A percentile compares a stretch with the other conserved stretches of the same genome.
These are phyloP conservation scores for Aspergillus sp. DNA, from an alignment of 2,329 filamentous ascomycete genomes.

Conservation along the genomic window DNA sequence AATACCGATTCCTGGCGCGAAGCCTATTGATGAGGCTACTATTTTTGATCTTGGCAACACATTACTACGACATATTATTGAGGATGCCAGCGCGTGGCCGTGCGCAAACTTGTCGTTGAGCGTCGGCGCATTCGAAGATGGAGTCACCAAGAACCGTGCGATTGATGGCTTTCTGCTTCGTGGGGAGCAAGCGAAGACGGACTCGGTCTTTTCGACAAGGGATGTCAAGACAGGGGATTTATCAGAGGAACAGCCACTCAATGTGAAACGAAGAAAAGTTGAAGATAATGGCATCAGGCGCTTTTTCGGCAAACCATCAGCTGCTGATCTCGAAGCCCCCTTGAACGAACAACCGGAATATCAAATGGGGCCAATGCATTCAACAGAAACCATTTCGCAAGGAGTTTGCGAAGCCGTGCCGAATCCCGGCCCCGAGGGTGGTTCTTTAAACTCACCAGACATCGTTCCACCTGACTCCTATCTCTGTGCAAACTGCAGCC, in stretches of 20 bases:
- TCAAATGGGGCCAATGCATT: background rate
- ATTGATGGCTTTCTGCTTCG: conserved; percentile 81
- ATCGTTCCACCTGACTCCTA: conserved; percentile 19
- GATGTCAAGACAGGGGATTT: conserved; percentile 9
- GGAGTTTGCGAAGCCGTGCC: background rate
- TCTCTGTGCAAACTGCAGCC: conserved; percentile 61
- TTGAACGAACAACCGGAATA: background rate
- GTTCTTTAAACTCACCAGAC: background rate
- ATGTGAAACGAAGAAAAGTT: conserved; percentile 41
- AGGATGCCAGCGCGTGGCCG: conserved; percentile 77
- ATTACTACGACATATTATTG: conserved; percentile 68
- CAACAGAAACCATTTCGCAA: background rate
- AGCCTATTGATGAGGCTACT: conserved; percentile 61
- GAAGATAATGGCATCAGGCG: conserved; percentile 50
- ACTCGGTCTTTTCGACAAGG: conserved; percentile 19
- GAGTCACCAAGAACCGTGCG: conserved; percentile 71
- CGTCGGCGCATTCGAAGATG: conserved; percentile 88
- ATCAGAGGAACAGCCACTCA: conserved; percentile 9
- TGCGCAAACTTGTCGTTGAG: conserved; percentile 84
- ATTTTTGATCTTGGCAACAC: conserved; percentile 71
- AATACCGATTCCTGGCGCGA: conserved; percentile 69
- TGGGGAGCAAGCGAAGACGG: conserved; percentile 50
- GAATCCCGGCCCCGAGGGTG: background rate
- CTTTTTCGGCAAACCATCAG: conserved; percentile 47
- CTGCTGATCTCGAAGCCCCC: background rate